Evolutionary conservation across 805 yeast genomes (phyloP), one percentile per base, ranked within the genome.

Genomic region (Ogataea populi-albae): DNA sequence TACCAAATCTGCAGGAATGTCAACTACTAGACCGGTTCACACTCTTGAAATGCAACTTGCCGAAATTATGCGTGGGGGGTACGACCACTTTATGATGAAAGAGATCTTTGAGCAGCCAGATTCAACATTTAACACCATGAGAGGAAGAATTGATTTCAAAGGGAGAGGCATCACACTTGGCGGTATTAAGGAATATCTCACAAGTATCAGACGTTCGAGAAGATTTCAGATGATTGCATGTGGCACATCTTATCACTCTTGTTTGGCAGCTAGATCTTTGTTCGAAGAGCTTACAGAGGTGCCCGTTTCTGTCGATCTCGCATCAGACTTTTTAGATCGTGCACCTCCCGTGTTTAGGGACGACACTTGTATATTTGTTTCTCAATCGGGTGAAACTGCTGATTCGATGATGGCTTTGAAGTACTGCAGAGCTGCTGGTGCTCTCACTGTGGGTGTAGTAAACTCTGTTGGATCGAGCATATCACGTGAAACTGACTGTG

Each of bases 101-200:
- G 99, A 93, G 69, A 93, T 93, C 52, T 87, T 84, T 58, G 98
- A 93, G 67, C 99, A 93, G 69, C 98, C 98, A 24, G 98, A 93
- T 59, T 89, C 98, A 3, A 84, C 97, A 34, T 84, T 89, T 62
- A 93, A 93, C 71, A 93, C 99, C 34, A 93, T 93, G 98, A 84
- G 98, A 73, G 99, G 99, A 58, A 86, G 99, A 72, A 73, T 93
- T 44, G 98, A 93, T 65, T 93, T 93, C 57, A 88, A 80, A 29
- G 80, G 81, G 60, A 72, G 73, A 52, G 69, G 66, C 27, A 83
- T 93, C 49, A 84, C 76, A 48, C 73, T 93, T 43, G 98, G 98
- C 57, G 99, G 99, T 26, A 73, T 93, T 55, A 78, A 83, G 50
- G 73, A 83, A 11, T 86, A 81, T 75, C 70, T 93, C 45, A 79